phyloP scores from a whole-genome alignment of 495 filamentous ascomycete species.

The Penicillium cinerascens region DNA sequence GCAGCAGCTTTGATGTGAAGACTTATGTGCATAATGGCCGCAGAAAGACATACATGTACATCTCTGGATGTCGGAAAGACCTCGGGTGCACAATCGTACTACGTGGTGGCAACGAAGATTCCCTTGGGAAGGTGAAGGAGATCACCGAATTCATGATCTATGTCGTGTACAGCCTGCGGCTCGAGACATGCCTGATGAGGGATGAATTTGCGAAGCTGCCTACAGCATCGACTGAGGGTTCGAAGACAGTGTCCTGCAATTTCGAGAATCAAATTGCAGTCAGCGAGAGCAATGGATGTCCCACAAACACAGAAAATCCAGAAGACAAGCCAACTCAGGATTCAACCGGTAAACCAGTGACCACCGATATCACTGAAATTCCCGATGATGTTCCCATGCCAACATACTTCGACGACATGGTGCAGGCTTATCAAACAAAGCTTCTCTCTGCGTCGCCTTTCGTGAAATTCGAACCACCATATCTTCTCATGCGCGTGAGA shows the following conservation, averaged over 20 bases:
- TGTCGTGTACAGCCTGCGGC: slow-evolving; percentile 94
- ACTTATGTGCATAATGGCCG: slow-evolving; percentile 79
- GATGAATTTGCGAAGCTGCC: slow-evolving; percentile 93
- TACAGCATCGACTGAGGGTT: slow-evolving; percentile 47
- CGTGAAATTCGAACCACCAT: slow-evolving; percentile 90
- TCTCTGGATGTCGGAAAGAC: slow-evolving; percentile 88
- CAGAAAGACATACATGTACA: slow-evolving; percentile 93
- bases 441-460: slow-evolving; percentile 96
- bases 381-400: slow-evolving; percentile 87
- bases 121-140: slow-evolving; percentile 75
- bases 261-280: background rate
- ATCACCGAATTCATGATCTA: slow-evolving; percentile 99
- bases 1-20: slow-evolving; percentile 87
- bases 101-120: slow-evolving; percentile 69
- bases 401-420: slow-evolving; percentile 90
- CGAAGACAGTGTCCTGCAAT: slow-evolving; percentile 9
- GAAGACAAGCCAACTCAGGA: slow-evolving; percentile 18
- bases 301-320: slow-evolving; percentile 10
- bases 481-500: slow-evolving; percentile 84
- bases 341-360: slow-evolving; percentile 13
- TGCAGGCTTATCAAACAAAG: slow-evolving; percentile 85
- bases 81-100: slow-evolving; percentile 96
- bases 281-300: background rate
- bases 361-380: slow-evolving; percentile 52
- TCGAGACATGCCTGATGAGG: slow-evolving; percentile 93